phyloP scores from a whole-genome alignment of 1,284 basidiomycete genomes.

The Coriolopsis trogii region DNA sequence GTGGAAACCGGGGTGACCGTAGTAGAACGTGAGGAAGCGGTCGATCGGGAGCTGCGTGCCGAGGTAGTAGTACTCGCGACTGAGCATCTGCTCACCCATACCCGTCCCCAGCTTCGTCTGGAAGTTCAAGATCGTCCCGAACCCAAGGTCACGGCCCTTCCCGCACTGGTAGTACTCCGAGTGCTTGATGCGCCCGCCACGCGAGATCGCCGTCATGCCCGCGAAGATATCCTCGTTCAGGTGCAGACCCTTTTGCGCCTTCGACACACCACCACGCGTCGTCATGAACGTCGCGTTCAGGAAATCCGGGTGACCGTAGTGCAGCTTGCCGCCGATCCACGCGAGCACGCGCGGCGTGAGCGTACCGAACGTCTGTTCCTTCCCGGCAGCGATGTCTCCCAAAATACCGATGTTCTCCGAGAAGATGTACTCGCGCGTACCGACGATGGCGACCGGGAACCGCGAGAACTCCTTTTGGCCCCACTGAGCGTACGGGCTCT shows the following conservation, averaged over 20 bases:
- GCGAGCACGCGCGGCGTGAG: slow-evolving; percentile 95
- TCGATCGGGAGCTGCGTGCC: slow-evolving; percentile 98
- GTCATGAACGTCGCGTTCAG: slow-evolving; percentile 98
- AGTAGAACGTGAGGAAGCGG: slow-evolving; percentile 99
- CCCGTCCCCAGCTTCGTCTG: slow-evolving; percentile 99
- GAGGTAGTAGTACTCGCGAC: slow-evolving; percentile 99
- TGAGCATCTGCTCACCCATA: slow-evolving; percentile 99
- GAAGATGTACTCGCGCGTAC: slow-evolving; percentile 99
- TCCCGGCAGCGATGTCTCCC: slow-evolving; percentile 98
- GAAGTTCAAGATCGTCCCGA: slow-evolving; percentile 99
- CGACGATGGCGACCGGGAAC: slow-evolving; percentile 95
- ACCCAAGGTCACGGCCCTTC: slow-evolving; percentile 99
- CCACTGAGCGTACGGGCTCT: slow-evolving; percentile 95
- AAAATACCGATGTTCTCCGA: slow-evolving; percentile 99
- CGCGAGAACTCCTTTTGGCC: slow-evolving; percentile 91
- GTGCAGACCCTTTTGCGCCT: slow-evolving; percentile 98
- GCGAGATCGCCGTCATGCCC: slow-evolving; percentile 98
- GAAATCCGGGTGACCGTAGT: slow-evolving; percentile 99
- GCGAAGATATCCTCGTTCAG: slow-evolving; percentile 99
- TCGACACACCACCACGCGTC: slow-evolving; percentile 98
- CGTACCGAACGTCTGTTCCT: slow-evolving; percentile 99
- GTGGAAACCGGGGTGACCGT: slow-evolving; percentile 99
- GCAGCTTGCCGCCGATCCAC: slow-evolving; percentile 98
- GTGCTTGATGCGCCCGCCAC: slow-evolving; percentile 99
- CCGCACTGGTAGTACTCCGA: slow-evolving; percentile 99